A percentile compares a stretch with the other conserved stretches of the same genome.
These are phyloP conservation scores for Fusarium duplospermum DNA, from an alignment of 2,329 filamentous ascomycete genomes.

Conservation along the genomic window DNA sequence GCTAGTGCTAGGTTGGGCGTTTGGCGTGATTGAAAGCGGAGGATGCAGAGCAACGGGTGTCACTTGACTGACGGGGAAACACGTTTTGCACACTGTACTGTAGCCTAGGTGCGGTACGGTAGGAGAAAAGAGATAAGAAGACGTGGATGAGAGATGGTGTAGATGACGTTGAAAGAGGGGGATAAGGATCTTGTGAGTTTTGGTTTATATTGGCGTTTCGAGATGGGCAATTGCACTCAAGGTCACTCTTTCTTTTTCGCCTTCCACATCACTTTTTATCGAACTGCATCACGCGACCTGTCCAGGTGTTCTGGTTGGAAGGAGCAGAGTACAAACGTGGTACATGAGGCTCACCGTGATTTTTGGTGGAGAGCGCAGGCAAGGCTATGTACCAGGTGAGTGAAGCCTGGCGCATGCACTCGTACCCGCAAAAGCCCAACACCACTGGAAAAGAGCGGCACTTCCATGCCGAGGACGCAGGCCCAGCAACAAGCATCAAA, in stretches of 20 bases:
- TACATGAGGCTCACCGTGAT: conserved; percentile 27
- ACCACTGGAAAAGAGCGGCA: conserved; percentile 19
- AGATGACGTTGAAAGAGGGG: not conserved
- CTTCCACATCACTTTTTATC: conserved; percentile 1
- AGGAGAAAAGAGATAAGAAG: conserved; percentile 6
- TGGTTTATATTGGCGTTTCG: not conserved
- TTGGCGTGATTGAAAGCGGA: conserved; percentile 38
- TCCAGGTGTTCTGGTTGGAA: not conserved
- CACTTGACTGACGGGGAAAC: conserved; percentile 28
- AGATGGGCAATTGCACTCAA: not conserved
- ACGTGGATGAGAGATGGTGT: not conserved
- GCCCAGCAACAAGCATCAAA: not conserved
- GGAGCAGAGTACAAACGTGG: conserved; percentile 3
- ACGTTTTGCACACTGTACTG: conserved; percentile 1
- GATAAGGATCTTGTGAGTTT: not conserved
- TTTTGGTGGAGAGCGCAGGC: conserved; percentile 4
- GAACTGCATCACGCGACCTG: conserved; percentile 35
- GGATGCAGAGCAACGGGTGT: conserved; percentile 31
- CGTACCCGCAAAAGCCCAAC: conserved; percentile 14
- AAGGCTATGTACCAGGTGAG: conserved; percentile 24
- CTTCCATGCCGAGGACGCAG: conserved; percentile 30
- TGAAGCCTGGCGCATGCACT: conserved; percentile 13
- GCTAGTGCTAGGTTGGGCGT: conserved; percentile 17
- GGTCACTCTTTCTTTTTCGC: not conserved
- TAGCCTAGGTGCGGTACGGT: not conserved